phyloP scores from a whole-genome alignment of 805 yeast species.

The Schizosaccharomyces pombe region ASM294v3 CU329670.1:1023001-1023500 shows the following conservation, averaged over 20 bases:
- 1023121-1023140: not conserved
- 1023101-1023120: not conserved
- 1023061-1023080: not conserved
- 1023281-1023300: not conserved
- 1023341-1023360: not conserved
- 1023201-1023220: not conserved
- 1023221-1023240: not conserved
- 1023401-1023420: not conserved
- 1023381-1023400: not conserved
- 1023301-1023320: not conserved
- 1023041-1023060: not conserved
- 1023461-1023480: not conserved
- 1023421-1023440: not conserved
- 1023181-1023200: not conserved
- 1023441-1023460: not conserved
- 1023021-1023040: not conserved
- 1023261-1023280: not conserved
- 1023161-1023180: not conserved
- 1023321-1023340: not conserved
- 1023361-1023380: not conserved
- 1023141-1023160: not conserved
- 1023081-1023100: not conserved
- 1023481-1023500: not conserved
- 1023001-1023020: not conserved
- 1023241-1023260: not conserved